Evolutionary conservation across 192 early-diverging fungal genomes (phyloP), one percentile per base, ranked within the genome.

Genomic region (Kickxella alabastrina): DNA sequence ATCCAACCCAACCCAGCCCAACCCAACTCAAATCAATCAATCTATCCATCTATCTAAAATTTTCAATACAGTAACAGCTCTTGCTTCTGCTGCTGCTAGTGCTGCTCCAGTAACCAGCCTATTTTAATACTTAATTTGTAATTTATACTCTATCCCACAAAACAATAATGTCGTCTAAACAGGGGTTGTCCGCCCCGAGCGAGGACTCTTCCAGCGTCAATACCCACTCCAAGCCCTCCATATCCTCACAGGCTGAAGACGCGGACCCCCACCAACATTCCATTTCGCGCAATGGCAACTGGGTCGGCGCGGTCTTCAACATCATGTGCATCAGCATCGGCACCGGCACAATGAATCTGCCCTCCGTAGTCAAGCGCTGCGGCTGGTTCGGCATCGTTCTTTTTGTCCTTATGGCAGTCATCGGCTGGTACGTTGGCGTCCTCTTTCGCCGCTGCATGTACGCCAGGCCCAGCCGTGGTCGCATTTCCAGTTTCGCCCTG

Each of bases 311-410:
- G 21, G 79, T 79, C 15, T 80, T 82, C 41, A 83, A 83, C 46
- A 72, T 87, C 40, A 80, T 83, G 22, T 91, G 89, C 58, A 85
- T 87, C 17, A 82, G 87, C 23, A 84, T 86, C 40, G 90, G 90
- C 26, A 87, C 85, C 3, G 91, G 91, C 12, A 80, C 85, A 6
- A 82, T 93, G 43, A 87, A 90, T 45, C 75, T 93, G 28, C 91
- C 91, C 0, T 86, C 82, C 27, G 85, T 88, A 1, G 74, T 93
- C 15, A 74, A 62, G 37, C 77, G 85, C 21, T 75, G 81, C 53
- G 91, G 91, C 1, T 93, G 91, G 91, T 77, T 89, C 35, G 85
- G 85, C 52, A 49, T 89, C 9, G 57, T 83, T 17, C 60, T 93
- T 43, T 65, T 93, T 38, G 35, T 84, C 6, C 62, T 89, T 29